A percentile compares a stretch with the other conserved stretches of the same genome.
Conservation (phyloP, 305 asterid genomes). For the Salvia sclarea region DNA sequence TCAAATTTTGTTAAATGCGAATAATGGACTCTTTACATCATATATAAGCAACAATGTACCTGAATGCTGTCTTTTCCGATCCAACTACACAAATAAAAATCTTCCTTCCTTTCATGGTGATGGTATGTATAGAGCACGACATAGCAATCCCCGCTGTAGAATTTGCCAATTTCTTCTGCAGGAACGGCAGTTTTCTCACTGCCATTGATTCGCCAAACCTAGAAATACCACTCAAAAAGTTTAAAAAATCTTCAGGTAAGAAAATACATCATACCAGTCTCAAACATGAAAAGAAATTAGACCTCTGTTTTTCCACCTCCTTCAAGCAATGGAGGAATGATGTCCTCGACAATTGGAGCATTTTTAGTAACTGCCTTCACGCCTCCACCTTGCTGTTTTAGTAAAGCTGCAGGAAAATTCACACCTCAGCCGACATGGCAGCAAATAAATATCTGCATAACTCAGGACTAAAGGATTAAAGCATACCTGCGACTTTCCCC, state of each 20-base stretch:
- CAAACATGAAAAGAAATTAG: constrained; percentile 10
- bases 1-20: background rate
- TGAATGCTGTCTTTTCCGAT: constrained; percentile 64
- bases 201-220: constrained; percentile 66
- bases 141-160: constrained; percentile 70
- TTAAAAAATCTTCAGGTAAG: constrained; percentile 24
- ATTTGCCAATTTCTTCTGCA: constrained; percentile 57
- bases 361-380: constrained; percentile 53
- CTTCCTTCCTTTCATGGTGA: constrained; percentile 62
- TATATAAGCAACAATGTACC: constrained; percentile 38
- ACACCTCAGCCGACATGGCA: constrained; percentile 21
- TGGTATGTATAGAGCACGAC: constrained; percentile 61
- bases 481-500: constrained; percentile 77
- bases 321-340: constrained; percentile 66
- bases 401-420: constrained; percentile 41
- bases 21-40: background rate
- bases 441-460: background rate
- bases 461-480: constrained; percentile 5
- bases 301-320: constrained; percentile 76
- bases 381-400: constrained; percentile 67
- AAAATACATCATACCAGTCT: constrained; percentile 15
- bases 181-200: constrained; percentile 49
- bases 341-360: constrained; percentile 57
- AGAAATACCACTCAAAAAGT: constrained; percentile 25
- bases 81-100: constrained; percentile 65